Evolutionary conservation across 805 yeast genomes (phyloP), one percentile per base, ranked within the genome.

Genomic region (Lachancea lanzarotensis): DNA sequence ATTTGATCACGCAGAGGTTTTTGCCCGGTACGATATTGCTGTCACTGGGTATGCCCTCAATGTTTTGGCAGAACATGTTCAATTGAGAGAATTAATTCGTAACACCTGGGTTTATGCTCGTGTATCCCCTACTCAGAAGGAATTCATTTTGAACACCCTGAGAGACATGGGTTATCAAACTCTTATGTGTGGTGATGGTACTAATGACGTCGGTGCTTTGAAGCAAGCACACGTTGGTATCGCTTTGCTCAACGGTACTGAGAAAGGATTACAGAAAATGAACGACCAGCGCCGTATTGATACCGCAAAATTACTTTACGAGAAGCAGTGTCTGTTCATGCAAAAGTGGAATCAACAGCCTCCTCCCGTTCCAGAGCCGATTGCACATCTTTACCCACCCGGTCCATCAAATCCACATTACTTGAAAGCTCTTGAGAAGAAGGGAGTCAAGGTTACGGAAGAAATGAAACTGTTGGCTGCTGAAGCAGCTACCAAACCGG

Each of bases 161-260:
- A 93, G 91, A 66, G 82, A 79, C 50, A 75, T 87, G 63, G 96
- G 96, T 20, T 93, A 91, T 68, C 84, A 79, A 60, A 93, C 98
- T 19, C 75, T 93, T 57, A 93, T 93, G 98, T 93, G 98, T 69
- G 98, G 98, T 74, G 98, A 93, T 69, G 98, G 98, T 69, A 93
- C 98, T n/a, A 93, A 93, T 63, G 98, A 93, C 73, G 98, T 93
- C 41, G 98, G 98, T 67, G 98, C 98, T 44, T 78, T 93, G 69
- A 93, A 93, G 67, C 98, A 93, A 71, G 98, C 98, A 2, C 95
- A 93, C 61, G 84, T 93, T 60, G 98, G 98, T 73, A 86, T 93
- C 63, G 98, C 98, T n/a, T 72, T 93, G 55, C 75, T 93, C 64
- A 93, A 93, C 60, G 98, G 98, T 69, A 90, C 98, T 45, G 95